A percentile compares a stretch with the other conserved stretches of the same genome.
Evolutionary conservation across 1,139 yeast genomes (phyloP).

Genomic region (Scheffersomyces cryptocercus): DNA sequence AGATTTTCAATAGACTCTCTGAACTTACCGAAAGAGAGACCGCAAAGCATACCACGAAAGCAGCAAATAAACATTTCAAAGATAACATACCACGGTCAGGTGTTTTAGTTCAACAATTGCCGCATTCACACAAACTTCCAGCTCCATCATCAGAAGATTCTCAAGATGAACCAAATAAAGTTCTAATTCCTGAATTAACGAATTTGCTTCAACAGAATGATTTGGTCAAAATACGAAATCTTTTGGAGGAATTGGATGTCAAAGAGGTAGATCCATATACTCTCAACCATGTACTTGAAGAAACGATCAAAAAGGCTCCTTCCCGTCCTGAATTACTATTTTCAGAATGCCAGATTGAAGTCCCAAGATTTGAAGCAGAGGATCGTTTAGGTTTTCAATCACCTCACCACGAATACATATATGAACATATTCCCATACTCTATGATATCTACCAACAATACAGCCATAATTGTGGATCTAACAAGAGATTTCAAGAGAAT

Average conservation of each 20-base stretch:
- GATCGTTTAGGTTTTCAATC: slow-evolving; percentile 12
- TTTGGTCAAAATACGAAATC: slow-evolving; percentile 2
- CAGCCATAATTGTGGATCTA: slow-evolving; percentile 11
- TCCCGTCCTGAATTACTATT: slow-evolving; percentile 3
- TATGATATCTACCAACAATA: slow-evolving; percentile 20
- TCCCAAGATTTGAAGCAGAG: slow-evolving; percentile 13
- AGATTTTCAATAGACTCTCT: slow-evolving; percentile 25
- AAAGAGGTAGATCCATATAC: slow-evolving; percentile 9
- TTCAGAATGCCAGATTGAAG: slow-evolving; percentile 16
- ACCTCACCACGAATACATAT: slow-evolving; percentile 14
- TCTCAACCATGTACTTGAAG: slow-evolving; percentile 12
- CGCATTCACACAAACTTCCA: slow-evolving; percentile 8
- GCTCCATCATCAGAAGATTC: not conserved
- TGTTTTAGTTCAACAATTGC: slow-evolving; percentile 1
- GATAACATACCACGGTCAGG: slow-evolving; percentile 5
- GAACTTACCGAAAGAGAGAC: slow-evolving; percentile 25
- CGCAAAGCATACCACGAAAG: slow-evolving; percentile 28
- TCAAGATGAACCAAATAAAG: too few species aligned
- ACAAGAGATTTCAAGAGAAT: slow-evolving; percentile 20
- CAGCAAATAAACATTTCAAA: slow-evolving; percentile 20
- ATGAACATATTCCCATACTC: slow-evolving; percentile 18
- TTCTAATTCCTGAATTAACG: not conserved
- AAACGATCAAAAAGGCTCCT: slow-evolving; percentile 9
- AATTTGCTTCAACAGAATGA: slow-evolving; percentile 3
- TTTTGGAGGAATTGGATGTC: slow-evolving; percentile 1